phyloP scores from a whole-genome alignment of 2,329 filamentous ascomycete genomes.

The Penicillium thymicola region DNA sequence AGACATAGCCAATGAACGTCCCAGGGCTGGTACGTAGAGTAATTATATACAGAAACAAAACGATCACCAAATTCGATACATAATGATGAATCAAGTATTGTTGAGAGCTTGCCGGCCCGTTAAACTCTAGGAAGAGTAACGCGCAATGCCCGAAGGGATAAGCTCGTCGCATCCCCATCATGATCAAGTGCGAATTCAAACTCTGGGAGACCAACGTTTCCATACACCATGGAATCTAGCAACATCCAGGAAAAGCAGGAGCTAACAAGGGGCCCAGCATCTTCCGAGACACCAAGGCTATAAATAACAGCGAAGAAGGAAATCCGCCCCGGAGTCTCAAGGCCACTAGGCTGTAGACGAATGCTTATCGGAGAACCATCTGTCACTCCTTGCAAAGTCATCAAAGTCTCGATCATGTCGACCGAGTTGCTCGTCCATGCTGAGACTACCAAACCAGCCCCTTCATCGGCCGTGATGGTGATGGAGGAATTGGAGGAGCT shows the following conservation, averaged over 20 bases:
- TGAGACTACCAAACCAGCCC: slow-evolving; percentile 17
- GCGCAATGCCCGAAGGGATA: slow-evolving; percentile 16
- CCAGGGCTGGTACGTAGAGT: background rate
- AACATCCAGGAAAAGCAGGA: slow-evolving; percentile 17
- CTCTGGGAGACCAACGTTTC: slow-evolving; percentile 20
- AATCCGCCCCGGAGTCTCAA: slow-evolving; percentile 10
- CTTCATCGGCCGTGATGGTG: slow-evolving; percentile 18
- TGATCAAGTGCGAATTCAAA: slow-evolving; percentile 20
- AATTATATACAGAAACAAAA: background rate
- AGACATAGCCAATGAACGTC: background rate
- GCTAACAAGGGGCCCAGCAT: slow-evolving; percentile 13
- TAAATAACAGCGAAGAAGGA: slow-evolving; percentile 22
- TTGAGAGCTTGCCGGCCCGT: background rate
- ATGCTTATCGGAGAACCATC: slow-evolving; percentile 14
- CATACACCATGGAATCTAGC: slow-evolving; percentile 18
- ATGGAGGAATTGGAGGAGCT: slow-evolving; percentile 15
- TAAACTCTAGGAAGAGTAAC: slow-evolving; percentile 1
- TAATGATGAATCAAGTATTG: background rate
- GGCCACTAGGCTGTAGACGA: slow-evolving; percentile 26
- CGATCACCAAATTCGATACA: background rate
- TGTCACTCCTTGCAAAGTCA: background rate
- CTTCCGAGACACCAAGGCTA: background rate
- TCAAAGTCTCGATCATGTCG: slow-evolving; percentile 17
- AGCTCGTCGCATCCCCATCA: slow-evolving; percentile 9
- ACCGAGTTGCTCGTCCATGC: slow-evolving; percentile 21